Evolutionary conservation across 805 yeast genomes (phyloP).

Genomic region (Pichia rugopelliculosa): DNA sequence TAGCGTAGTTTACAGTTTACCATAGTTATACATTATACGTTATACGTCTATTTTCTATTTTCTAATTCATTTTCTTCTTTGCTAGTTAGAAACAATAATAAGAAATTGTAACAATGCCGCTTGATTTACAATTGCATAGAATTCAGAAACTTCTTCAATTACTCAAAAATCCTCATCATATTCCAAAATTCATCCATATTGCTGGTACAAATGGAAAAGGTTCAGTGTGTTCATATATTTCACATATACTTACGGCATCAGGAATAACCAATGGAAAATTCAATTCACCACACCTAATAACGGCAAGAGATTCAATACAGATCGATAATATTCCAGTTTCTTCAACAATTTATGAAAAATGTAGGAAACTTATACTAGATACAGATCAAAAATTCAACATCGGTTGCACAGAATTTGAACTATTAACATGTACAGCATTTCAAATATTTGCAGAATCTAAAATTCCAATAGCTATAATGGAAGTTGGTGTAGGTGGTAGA

Average conservation of each 20-base stretch:
- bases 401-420: conserved; percentile 83
- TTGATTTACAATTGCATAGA: conserved; percentile 54
- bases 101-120: conserved; percentile 32
- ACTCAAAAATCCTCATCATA: conserved; percentile 64
- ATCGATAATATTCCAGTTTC: conserved; percentile 56
- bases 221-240: conserved; percentile 76
- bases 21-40: too few species aligned
- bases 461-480: conserved; percentile 76
- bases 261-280: conserved; percentile 61
- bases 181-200: conserved; percentile 56
- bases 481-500: conserved; percentile 91
- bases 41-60: too few species aligned
- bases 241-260: conserved; percentile 50
- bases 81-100: too few species aligned
- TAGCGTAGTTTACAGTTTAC: too few species aligned
- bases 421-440: conserved; percentile 79
- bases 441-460: conserved; percentile 53
- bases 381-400: conserved; percentile 36
- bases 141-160: conserved; percentile 36
- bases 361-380: conserved; percentile 35
- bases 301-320: conserved; percentile 67
- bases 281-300: conserved; percentile 80
- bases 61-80: too few species aligned
- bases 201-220: conserved; percentile 99
- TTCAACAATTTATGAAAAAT: conserved; percentile 34